Evolutionary conservation across 1,284 basidiomycete species (phyloP), one percentile per base, ranked within the genome.

Genomic region (Sporisorium graminicola): DNA sequence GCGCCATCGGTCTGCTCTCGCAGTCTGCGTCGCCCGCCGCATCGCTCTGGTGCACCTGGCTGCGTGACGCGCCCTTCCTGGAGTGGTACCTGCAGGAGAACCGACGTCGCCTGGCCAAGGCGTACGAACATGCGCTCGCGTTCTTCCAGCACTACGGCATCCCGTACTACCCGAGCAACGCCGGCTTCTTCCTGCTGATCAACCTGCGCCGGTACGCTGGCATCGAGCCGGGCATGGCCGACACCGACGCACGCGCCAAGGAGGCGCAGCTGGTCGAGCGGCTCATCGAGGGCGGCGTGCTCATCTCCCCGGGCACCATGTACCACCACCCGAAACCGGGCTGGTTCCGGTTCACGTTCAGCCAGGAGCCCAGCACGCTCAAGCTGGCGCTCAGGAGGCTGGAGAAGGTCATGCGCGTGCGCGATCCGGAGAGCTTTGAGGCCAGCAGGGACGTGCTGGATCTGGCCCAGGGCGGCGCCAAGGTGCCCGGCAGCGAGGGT

Each of bases 291-390:
- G 22, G 43, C 2, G 54, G 69, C 1, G 58, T 82, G 20, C 65
- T 74, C 26, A 44, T 82, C 1, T 76, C 73, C 2, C 81, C 81
- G 5, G 81, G 81, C 2, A 55, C 56, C 10, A 67, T 72, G 51
- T 82, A 82, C 58, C 77, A 82, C 40, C 71, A 77, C 24, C 65
- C 76, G 2, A 63, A 47, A 7, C 46, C 75, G 7, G 81, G 81
- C 8, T 78, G 62, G 65, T 81, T 73, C 37, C 55, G 79, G 22
- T 63, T 80, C 20, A 80, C 79, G n/a, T 82, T 81, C 37, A 74
- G 61, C 5, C 50, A 77, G 35, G 51, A 67, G 8, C 74, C 78
- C 1, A 20, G 53, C 5, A 68, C 79, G 43, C 58, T 82, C n/a
- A 61, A 61, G 49, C 40, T 65, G 29, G 76, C 77, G 1, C 65